Percentiles rank a stretch among this genome's conserved stretches.
Evolutionary conservation across 2,329 filamentous ascomycete species (phyloP).

Genomic region (Neopestalotiopsis clavispora): DNA sequence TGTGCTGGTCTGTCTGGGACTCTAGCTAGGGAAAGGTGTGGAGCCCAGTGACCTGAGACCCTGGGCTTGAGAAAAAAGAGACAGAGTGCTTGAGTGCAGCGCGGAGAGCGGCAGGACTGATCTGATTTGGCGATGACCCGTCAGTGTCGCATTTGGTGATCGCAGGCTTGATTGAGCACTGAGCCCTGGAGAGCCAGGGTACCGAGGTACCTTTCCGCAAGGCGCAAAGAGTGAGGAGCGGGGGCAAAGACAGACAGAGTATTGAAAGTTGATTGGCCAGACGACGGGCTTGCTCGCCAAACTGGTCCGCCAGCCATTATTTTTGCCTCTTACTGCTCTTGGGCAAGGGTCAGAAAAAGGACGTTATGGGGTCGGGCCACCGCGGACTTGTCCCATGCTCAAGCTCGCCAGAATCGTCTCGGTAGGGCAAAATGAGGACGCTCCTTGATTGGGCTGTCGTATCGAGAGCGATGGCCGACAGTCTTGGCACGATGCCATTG

Average conservation of each 20-base stretch:
- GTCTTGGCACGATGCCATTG: background rate
- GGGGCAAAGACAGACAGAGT: background rate
- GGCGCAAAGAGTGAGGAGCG: background rate
- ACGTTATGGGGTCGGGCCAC: background rate
- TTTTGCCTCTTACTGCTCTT: background rate
- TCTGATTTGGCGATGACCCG: background rate
- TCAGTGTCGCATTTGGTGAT: background rate
- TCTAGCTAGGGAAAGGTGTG: background rate
- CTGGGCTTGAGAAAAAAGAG: background rate
- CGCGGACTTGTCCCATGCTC: background rate
- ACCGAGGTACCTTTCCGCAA: background rate
- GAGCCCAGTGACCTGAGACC: background rate
- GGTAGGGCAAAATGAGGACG: background rate
- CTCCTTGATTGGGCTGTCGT: background rate
- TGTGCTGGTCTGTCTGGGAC: background rate
- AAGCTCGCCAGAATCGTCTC: conserved; percentile 1
- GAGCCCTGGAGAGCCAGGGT: background rate
- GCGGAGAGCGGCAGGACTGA: conserved; percentile 1
- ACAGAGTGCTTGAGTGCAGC: background rate
- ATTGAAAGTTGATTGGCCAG: background rate
- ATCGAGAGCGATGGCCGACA: background rate
- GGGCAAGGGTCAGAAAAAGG: background rate
- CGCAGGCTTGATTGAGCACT: background rate
- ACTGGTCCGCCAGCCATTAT: background rate
- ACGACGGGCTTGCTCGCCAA: background rate